Base-by-base conservation (phyloP, 2,329 filamentous ascomycete genomes). In the Trichoderma guizhouense region DNA sequence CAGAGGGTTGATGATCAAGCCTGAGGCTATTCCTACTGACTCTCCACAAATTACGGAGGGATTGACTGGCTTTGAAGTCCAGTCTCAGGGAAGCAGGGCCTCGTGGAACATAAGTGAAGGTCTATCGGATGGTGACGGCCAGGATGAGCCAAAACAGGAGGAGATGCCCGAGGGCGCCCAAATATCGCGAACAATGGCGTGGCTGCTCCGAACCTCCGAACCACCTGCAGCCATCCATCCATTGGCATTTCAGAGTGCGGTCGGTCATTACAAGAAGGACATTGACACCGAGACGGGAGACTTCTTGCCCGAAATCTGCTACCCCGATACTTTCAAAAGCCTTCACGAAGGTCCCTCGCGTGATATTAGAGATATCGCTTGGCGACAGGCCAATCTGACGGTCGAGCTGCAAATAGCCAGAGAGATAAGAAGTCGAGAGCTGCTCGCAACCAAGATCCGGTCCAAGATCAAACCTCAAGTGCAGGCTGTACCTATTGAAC, bases 201-300 rank as follows among this genome's bases (percentile, higher is more conserved):
- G 71, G 71, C 51, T 73, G 8, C 30, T 26, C 21, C 32, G 28
- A 28, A 66, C n/a, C 60, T 67, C 43, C 28, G 21, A 68, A 7
- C 64, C 61, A 21, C 65, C 69, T 12, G 11, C n/a, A 26, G 24
- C 28, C 7, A 51, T 53, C 14, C 36, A 34, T 21, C 21, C 24
- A 32, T 21, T 21, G 12, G 32, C 43, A 21, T 32, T 9, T 36
- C 7, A 14, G 26, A 15, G 18, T 15, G 30, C 57, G 12, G 8
- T 28, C 7, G 14, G 11, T 32, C 36, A 47, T 51, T 68, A 71
- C 28, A 67, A 65, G 9, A 77, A 77, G 26, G 84, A 84, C 21
- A 76, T 86, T 3, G 75, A 86, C 63, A 77, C 84, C 0, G 24
- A 58, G 1, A 82, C 77, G 0, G 84, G 84, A 4, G 9, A 68